Evolutionary conservation across 139 green algal genomes (phyloP).

Genomic region (Eudorina sp.): DNA sequence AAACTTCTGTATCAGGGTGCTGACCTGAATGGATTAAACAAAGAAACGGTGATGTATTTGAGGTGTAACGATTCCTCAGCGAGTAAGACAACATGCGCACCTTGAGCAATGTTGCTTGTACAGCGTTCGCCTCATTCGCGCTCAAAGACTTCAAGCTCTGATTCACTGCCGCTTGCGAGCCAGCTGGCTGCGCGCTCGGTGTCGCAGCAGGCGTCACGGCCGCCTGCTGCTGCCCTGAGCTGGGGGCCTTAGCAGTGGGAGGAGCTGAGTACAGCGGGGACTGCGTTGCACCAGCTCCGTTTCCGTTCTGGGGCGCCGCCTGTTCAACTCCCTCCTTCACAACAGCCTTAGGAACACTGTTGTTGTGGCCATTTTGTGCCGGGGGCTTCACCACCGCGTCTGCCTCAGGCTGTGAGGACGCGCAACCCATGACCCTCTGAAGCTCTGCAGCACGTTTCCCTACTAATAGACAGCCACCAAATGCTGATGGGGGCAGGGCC

Average conservation of each 20-base stretch:
- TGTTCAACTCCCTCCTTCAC: conserved; percentile 31
- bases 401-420: conserved; percentile 16
- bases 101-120: conserved; percentile 64
- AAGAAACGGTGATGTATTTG: too few species aligned
- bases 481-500: neutral
- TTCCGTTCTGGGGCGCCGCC: neutral
- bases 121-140: conserved; percentile 52
- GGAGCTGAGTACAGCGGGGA: conserved; percentile 29
- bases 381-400: conserved; percentile 34
- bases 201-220: neutral
- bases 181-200: neutral
- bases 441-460: neutral
- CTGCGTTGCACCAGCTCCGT: neutral
- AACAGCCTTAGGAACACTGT: neutral
- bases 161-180: conserved; percentile 40
- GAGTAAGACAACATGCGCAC: conserved; percentile 4
- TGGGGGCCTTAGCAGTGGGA: neutral
- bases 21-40: conserved; percentile 70
- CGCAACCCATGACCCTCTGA: conserved; percentile 13
- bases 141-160: conserved; percentile 50
- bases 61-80: too few species aligned
- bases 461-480: neutral
- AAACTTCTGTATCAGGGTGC: conserved; percentile 68
- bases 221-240: neutral
- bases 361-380: neutral